These are phyloP conservation scores for Cyberlindnera sargentensis DNA, from an alignment of 805 yeast species.

Conservation along the genomic window DNA sequence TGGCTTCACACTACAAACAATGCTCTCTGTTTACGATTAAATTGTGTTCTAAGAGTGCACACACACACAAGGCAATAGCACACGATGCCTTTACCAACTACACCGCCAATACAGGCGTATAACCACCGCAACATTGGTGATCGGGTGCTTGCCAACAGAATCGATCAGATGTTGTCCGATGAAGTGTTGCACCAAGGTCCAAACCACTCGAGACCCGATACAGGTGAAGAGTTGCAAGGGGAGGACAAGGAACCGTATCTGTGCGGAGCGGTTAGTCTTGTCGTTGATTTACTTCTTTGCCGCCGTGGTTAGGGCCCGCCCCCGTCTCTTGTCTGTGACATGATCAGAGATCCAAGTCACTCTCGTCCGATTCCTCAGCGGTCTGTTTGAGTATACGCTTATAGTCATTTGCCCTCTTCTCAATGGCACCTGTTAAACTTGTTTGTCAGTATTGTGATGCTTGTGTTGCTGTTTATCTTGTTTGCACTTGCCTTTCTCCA, in stretches of 20 bases:
- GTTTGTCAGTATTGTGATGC: constrained; percentile 1
- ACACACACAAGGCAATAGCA: no score
- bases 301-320: background rate
- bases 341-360: constrained; percentile 29
- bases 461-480: background rate
- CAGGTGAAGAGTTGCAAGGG: no score
- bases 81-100: no score
- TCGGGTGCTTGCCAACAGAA: constrained; percentile 2
- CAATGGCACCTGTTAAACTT: constrained; percentile 22
- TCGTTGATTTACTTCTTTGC: background rate
- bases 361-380: constrained; percentile 28
- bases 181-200: background rate
- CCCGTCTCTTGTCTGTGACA: no score
- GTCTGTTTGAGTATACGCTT: constrained; percentile 12
- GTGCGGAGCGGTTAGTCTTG: background rate
- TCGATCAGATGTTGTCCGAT: background rate
- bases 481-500: constrained; percentile 18
- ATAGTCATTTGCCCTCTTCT: constrained; percentile 28
- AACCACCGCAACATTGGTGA: constrained; percentile 3
- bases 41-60: no score
- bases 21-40: no score
- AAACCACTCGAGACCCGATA: background rate
- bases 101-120: no score
- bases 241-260: no score
- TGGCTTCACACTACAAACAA: no score